Evolutionary conservation across 2,329 filamentous ascomycete genomes (phyloP), one percentile per base, ranked within the genome.

Genomic region (Verticillium nonalfalfae): DNA sequence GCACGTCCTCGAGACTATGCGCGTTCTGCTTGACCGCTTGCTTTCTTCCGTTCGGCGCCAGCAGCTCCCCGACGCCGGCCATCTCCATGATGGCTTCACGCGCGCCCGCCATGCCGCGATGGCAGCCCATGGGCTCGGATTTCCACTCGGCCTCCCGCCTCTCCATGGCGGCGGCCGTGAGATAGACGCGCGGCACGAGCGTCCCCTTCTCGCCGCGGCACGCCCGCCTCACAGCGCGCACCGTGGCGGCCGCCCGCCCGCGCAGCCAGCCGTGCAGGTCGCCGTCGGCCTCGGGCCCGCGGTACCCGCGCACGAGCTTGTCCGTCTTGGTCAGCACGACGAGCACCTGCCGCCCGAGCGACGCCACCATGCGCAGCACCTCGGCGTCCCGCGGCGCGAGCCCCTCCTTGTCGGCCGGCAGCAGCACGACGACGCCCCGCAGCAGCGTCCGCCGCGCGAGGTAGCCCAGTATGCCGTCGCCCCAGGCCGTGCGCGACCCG

Each of bases 241-340:
- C 64, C 57, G 60, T 58, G 55, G 63, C 59, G 34, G 56, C 54
- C 21, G 64, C 39, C 61, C 61, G 40, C 58, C 45, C 38, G 36
- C 50, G 65, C 65, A 68, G 15, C 70, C n/a, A 59, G 65, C 66
- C 55, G n/a, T 61, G 63, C 68, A 72, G 1, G 68, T 72, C 31
- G 6, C 66, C 61, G 15, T 45, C 52, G 61, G 61, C 66, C 11
- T 67, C 67, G 40, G 40, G 40, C n/a, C 40, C 40, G 40, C 40
- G 40, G 18, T 50, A 50, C 18, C 40, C 40, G 68, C 71, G 54
- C 66, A 70, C 65, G 56, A 75, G 61, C 68, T 85, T 85, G 66
- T 86, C 84, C 14, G 79, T 81, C 71, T 85, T 85, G 11, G 84
- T 86, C 57, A 87, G 69, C 4, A 85, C 76, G 1, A 85, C 76